phyloP scores from a whole-genome alignment of 2,329 filamentous ascomycete species.

The Fusarium bulbicola region DNA sequence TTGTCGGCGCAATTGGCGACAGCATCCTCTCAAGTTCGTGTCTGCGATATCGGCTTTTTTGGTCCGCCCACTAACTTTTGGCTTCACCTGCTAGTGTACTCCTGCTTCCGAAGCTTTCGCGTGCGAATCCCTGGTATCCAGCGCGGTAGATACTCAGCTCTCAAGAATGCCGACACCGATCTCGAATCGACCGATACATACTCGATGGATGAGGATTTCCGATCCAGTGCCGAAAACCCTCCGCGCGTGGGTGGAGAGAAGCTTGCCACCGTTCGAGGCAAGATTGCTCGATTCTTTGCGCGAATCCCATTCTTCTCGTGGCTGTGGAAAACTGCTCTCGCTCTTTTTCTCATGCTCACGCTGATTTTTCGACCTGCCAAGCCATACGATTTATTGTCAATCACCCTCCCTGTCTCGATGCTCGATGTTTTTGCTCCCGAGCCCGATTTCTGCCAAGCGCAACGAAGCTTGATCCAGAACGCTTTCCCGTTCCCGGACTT shows the following conservation, averaged over 20 bases:
- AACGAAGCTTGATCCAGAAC: slow-evolving; percentile 35
- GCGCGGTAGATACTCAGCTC: slow-evolving; percentile 30
- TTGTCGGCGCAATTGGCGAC: slow-evolving; percentile 29
- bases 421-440: slow-evolving; percentile 42
- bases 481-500: slow-evolving; percentile 46
- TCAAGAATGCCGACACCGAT: slow-evolving; percentile 19
- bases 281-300: slow-evolving; percentile 11
- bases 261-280: neutral
- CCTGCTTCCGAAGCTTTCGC: slow-evolving; percentile 25
- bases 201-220: slow-evolving; percentile 30
- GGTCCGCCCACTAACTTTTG: neutral
- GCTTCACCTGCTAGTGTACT: slow-evolving; percentile 13
- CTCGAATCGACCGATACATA: slow-evolving; percentile 35
- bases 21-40: slow-evolving; percentile 28
- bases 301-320: slow-evolving; percentile 22
- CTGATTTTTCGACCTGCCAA: slow-evolving; percentile 42
- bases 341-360: slow-evolving; percentile 35
- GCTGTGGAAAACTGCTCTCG: slow-evolving; percentile 26
- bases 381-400: slow-evolving; percentile 46
- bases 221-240: slow-evolving; percentile 20
- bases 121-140: slow-evolving; percentile 28
- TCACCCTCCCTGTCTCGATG: slow-evolving; percentile 45
- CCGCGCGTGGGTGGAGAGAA: slow-evolving; percentile 23
- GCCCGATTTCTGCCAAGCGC: slow-evolving; percentile 40
- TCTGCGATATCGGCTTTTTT: neutral